Conservation (phyloP, 2,329 filamentous ascomycete genomes). For the Metarhizium brunneum region DNA sequence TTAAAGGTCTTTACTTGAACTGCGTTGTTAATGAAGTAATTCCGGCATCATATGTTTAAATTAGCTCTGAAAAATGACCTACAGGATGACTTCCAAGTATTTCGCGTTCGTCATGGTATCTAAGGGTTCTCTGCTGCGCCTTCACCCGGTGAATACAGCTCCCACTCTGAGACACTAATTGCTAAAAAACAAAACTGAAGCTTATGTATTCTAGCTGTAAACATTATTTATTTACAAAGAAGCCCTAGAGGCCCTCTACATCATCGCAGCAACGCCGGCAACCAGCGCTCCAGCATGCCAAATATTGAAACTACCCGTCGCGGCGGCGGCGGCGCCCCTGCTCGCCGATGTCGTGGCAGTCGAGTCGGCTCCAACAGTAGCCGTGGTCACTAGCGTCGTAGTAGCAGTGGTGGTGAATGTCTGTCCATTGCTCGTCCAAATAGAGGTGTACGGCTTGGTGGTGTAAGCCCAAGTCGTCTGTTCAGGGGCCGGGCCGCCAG, state of each 20-base stretch:
- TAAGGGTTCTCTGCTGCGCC: too few relatives aligned
- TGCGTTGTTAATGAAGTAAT: too few relatives aligned
- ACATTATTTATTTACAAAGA: neutral
- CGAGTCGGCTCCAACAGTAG: neutral
- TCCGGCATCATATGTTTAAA: too few relatives aligned
- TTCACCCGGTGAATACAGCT: too few relatives aligned
- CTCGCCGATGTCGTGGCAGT: neutral
- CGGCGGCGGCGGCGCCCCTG: neutral
- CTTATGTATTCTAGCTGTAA: neutral
- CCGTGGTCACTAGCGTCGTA: neutral
- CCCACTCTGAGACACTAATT: neutral
- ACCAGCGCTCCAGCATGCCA: neutral
- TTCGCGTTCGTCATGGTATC: too few relatives aligned
- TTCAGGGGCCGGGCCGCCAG: neutral
- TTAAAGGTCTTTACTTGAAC: too few relatives aligned
- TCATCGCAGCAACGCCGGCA: neutral
- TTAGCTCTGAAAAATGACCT: too few relatives aligned
- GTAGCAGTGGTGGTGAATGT: neutral
- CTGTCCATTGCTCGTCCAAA: neutral
- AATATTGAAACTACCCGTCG: neutral
- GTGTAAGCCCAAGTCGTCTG: neutral
- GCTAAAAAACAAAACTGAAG: neutral
- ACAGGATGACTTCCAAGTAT: too few relatives aligned
- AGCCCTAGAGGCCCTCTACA: neutral
- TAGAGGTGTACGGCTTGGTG: neutral